Conservation (phyloP, 1,139 yeast species). For the Yamadazyma membranifaciens region DNA sequence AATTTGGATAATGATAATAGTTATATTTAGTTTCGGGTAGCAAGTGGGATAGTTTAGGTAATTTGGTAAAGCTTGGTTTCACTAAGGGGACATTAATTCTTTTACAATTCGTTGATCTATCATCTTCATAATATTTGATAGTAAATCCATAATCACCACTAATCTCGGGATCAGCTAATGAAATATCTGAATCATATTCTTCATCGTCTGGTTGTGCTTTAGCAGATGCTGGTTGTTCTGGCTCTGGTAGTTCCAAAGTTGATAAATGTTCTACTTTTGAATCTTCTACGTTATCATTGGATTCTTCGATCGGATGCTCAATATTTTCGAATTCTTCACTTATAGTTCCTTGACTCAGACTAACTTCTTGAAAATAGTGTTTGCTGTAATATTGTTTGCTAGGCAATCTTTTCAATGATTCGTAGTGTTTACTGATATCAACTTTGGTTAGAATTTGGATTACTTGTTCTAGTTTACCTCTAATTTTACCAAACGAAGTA, state of each 20-base stretch:
- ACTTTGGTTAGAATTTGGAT: constrained; percentile 25
- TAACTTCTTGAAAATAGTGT: constrained; percentile 32
- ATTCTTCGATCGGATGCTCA: not conserved
- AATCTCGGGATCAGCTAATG: constrained; percentile 52
- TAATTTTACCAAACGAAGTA: constrained; percentile 48
- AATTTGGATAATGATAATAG: constrained; percentile 30
- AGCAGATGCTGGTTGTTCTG: not conserved
- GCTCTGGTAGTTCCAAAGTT: constrained; percentile 1
- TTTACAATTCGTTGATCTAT: constrained; percentile 5
- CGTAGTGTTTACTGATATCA: constrained; percentile 25
- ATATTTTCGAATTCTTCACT: not conserved
- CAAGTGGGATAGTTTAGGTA: constrained; percentile 26
- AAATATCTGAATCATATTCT: constrained; percentile 47
- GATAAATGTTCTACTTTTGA: not conserved
- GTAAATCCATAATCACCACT: constrained; percentile 52
- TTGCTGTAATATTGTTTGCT: constrained; percentile 23
- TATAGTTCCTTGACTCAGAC: not conserved
- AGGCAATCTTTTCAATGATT: constrained; percentile 17
- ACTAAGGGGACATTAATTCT: constrained; percentile 28
- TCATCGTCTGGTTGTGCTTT: constrained; percentile 11
- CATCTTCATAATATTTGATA: constrained; percentile 33
- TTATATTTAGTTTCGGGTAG: constrained; percentile 29
- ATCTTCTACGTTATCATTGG: not conserved
- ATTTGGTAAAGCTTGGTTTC: constrained; percentile 29
- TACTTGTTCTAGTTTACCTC: constrained; percentile 51